Evolutionary conservation across 2,329 filamentous ascomycete genomes (phyloP).

Genomic region (Neoscytalidium dimidiatum): DNA sequence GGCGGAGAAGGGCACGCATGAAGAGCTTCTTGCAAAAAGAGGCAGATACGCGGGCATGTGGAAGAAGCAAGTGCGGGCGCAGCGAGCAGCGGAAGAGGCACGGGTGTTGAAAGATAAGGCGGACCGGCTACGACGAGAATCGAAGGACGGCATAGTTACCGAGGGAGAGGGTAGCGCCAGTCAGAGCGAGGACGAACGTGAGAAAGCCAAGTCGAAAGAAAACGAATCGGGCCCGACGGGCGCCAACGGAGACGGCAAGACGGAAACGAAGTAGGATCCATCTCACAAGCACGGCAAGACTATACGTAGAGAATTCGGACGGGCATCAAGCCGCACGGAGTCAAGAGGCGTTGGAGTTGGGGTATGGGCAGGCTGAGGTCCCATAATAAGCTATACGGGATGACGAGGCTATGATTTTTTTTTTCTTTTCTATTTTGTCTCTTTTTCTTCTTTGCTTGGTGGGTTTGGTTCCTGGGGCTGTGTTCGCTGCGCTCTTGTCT

Average conservation of each 20-base stretch:
- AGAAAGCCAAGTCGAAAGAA: conserved; percentile 20
- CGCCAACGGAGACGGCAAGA: neutral
- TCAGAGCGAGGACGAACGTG: conserved; percentile 39
- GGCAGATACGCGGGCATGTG: conserved; percentile 53
- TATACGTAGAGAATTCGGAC: neutral
- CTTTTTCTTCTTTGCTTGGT: neutral
- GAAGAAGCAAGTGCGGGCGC: conserved; percentile 55
- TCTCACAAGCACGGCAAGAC: conserved; percentile 5
- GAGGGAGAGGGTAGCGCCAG: conserved; percentile 41
- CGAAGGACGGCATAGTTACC: conserved; percentile 44
- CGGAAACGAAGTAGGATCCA: neutral
- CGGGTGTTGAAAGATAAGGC: conserved; percentile 52
- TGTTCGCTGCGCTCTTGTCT: neutral
- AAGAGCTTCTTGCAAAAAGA: conserved; percentile 50
- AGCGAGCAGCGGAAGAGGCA: conserved; percentile 52
- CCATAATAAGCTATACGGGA: conserved; percentile 11
- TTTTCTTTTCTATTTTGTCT: neutral
- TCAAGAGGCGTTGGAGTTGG: conserved; percentile 10
- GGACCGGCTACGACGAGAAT: conserved; percentile 50
- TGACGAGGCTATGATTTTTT: conserved; percentile 17
- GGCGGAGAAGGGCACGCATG: conserved; percentile 54
- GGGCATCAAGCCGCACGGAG: conserved; percentile 4
- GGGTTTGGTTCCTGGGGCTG: conserved; percentile 15
- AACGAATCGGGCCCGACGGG: neutral
- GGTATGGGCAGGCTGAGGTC: conserved; percentile 5